phyloP scores from a whole-genome alignment of 768 basidiomycete genomes.

The Fistulinella prunicolor region DNA sequence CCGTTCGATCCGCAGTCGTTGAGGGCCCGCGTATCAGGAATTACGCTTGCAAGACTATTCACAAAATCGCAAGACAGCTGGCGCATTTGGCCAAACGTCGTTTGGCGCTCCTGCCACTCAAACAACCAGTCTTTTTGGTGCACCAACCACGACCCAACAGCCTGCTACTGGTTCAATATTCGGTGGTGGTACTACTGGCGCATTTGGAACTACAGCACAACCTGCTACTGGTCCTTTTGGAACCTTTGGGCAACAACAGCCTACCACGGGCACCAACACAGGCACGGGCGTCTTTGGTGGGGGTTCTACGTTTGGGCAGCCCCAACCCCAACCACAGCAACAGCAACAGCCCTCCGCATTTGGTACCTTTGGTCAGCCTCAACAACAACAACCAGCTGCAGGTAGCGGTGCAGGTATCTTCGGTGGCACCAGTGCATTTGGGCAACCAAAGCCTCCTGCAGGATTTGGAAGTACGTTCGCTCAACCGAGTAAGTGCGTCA shows the following conservation, averaged over 20 bases:
- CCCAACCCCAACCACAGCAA: constrained; percentile 27
- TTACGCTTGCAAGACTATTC: constrained; percentile 72
- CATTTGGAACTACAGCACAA: constrained; percentile 29
- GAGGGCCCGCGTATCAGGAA: constrained; percentile 46
- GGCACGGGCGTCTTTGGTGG: constrained; percentile 44
- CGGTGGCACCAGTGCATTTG: constrained; percentile 31
- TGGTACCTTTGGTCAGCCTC: constrained; percentile 50
- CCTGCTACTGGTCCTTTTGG: constrained; percentile 31
- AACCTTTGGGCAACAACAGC: constrained; percentile 35
- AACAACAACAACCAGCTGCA: constrained; percentile 37
- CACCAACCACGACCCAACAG: constrained; percentile 26
- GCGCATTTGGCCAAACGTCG: constrained; percentile 53
- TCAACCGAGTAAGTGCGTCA: constrained; percentile 21
- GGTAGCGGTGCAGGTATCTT: constrained; percentile 33
- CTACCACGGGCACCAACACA: constrained; percentile 30
- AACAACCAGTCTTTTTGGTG: constrained; percentile 26
- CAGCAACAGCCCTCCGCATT: constrained; percentile 41
- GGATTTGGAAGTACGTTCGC: constrained; percentile 29
- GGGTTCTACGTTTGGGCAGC: constrained; percentile 40
- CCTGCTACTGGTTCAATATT: constrained; percentile 32
- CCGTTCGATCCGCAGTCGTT: background rate
- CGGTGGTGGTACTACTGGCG: constrained; percentile 17
- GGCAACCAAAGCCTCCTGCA: constrained; percentile 32
- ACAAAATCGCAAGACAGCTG: constrained; percentile 69
- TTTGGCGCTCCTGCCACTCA: constrained; percentile 27